Evolutionary conservation across 768 basidiomycete genomes (phyloP).

Genomic region (Paxillus rubicundulus): DNA sequence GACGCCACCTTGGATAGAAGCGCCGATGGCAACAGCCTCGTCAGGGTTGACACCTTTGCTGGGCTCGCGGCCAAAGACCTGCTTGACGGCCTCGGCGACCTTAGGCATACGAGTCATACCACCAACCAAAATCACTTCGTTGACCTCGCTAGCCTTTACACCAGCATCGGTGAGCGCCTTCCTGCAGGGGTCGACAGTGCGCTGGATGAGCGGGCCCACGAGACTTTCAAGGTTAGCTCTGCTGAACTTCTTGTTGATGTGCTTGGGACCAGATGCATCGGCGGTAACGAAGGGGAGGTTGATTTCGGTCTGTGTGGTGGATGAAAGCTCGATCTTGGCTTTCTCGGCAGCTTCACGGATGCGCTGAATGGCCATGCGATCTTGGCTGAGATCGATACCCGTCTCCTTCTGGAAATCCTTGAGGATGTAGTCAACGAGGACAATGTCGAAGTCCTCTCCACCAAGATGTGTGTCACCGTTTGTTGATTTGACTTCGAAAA

Average conservation of each 20-base stretch:
- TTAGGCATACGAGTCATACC: slow-evolving; percentile 99
- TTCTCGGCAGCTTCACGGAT: slow-evolving; percentile 99
- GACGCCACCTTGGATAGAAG: slow-evolving; percentile 97
- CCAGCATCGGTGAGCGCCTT: slow-evolving; percentile 94
- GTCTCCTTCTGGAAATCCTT: slow-evolving; percentile 93
- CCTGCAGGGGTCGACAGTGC: slow-evolving; percentile 94
- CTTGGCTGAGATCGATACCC: slow-evolving; percentile 75
- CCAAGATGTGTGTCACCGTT: slow-evolving; percentile 99
- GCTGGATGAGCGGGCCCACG: slow-evolving; percentile 76
- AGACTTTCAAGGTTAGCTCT: slow-evolving; percentile 90
- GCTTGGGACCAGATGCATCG: slow-evolving; percentile 91
- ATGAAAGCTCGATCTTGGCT: slow-evolving; percentile 97
- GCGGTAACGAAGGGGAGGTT: slow-evolving; percentile 98
- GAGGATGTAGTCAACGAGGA: slow-evolving; percentile 82
- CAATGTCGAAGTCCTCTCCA: slow-evolving; percentile 94
- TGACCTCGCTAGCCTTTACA: slow-evolving; percentile 87
- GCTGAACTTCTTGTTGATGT: slow-evolving; percentile 89
- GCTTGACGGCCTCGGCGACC: slow-evolving; percentile 84
- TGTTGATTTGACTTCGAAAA: slow-evolving; percentile 99
- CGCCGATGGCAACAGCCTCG: slow-evolving; percentile 98
- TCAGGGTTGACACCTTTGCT: slow-evolving; percentile 99
- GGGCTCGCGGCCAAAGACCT: slow-evolving; percentile 92
- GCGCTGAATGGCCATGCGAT: slow-evolving; percentile 97
- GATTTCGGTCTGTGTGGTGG: slow-evolving; percentile 92
- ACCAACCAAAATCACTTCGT: slow-evolving; percentile 97